These are phyloP conservation scores for Aspergillus fischeri DNA, from an alignment of 2,329 filamentous ascomycete genomes.

Conservation along the genomic window DNA sequence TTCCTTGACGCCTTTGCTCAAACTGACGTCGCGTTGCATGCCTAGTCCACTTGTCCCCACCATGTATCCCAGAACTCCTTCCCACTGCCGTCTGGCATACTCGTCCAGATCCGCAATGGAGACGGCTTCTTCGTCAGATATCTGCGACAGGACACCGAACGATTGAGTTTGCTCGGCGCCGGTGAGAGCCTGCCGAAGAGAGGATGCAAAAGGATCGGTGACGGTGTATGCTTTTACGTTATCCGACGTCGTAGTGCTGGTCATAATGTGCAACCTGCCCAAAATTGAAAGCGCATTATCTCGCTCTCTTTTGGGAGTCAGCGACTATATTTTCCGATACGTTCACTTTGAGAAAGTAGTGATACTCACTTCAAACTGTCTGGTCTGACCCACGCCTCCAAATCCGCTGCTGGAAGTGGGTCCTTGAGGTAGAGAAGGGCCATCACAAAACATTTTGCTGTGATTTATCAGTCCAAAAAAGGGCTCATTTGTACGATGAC, in stretches of 20 bases:
- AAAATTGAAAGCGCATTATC: constrained; percentile 81
- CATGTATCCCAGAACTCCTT: constrained; percentile 92
- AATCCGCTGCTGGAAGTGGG: constrained; percentile 71
- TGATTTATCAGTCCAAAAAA: constrained; percentile 8
- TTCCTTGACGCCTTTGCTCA: constrained; percentile 76
- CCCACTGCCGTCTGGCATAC: constrained; percentile 87
- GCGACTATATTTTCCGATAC: not conserved
- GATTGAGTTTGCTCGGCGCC: constrained; percentile 81
- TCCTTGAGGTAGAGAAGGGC: constrained; percentile 85
- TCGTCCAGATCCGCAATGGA: constrained; percentile 72
- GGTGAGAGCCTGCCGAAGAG: constrained; percentile 79
- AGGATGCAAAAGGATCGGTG: constrained; percentile 75
- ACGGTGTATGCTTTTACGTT: constrained; percentile 69
- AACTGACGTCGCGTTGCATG: constrained; percentile 46
- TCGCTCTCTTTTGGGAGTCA: constrained; percentile 56
- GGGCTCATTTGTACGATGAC: constrained; percentile 4
- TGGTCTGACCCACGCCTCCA: constrained; percentile 82
- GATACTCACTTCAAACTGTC: constrained; percentile 51
- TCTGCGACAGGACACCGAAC: constrained; percentile 79
- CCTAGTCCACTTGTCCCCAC: constrained; percentile 57
- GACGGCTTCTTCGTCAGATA: constrained; percentile 59
- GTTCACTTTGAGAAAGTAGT: not conserved
- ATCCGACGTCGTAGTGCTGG: constrained; percentile 57
- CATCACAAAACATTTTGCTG: constrained; percentile 95
- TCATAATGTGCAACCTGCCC: constrained; percentile 79